Percentiles rank a stretch among this genome's conserved stretches.
Evolutionary conservation across 2,329 filamentous ascomycete genomes (phyloP).

Genomic region (Fonsecaea multimorphosa): DNA sequence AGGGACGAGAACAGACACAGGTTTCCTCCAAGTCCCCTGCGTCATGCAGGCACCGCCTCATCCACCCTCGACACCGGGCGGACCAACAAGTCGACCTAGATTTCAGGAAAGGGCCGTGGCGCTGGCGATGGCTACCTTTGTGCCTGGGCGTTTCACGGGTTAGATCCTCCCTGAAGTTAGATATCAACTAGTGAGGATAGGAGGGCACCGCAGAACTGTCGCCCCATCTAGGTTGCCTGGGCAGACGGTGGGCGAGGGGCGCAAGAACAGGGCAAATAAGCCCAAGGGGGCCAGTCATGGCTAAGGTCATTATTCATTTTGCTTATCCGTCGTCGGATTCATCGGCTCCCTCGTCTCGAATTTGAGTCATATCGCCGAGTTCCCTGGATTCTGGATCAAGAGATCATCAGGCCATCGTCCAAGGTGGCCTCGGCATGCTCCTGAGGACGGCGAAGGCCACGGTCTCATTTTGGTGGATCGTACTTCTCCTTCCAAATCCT

Average conservation of each 20-base stretch:
- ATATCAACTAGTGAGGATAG: not conserved
- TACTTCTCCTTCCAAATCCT: conserved; percentile 99
- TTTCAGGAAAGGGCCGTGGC: conserved; percentile 9
- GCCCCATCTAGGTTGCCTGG: conserved; percentile 13
- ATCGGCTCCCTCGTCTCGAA: conserved; percentile 10
- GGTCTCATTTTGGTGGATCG: conserved; percentile 49
- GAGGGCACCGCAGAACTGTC: not conserved
- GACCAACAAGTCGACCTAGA: conserved; percentile 14
- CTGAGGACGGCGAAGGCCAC: conserved; percentile 5
- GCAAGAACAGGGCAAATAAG: not conserved
- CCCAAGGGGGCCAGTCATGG: not conserved
- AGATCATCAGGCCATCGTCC: not conserved
- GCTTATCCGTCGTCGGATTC: conserved; percentile 7
- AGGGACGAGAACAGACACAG: conserved; percentile 5
- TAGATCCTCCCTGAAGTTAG: not conserved
- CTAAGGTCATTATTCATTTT: conserved; percentile 8
- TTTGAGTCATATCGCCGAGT: conserved; percentile 12
- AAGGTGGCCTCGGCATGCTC: not conserved
- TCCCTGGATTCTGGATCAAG: conserved; percentile 1
- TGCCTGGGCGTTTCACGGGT: conserved; percentile 3
- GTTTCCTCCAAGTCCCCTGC: conserved; percentile 22
- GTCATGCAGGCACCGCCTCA: conserved; percentile 24
- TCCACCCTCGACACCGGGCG: conserved; percentile 7
- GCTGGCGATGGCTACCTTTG: conserved; percentile 3
- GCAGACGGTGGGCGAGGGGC: not conserved